phyloP scores from a whole-genome alignment of 192 early-diverging fungal species.

The Phycomyces blakesleeanus region DNA sequence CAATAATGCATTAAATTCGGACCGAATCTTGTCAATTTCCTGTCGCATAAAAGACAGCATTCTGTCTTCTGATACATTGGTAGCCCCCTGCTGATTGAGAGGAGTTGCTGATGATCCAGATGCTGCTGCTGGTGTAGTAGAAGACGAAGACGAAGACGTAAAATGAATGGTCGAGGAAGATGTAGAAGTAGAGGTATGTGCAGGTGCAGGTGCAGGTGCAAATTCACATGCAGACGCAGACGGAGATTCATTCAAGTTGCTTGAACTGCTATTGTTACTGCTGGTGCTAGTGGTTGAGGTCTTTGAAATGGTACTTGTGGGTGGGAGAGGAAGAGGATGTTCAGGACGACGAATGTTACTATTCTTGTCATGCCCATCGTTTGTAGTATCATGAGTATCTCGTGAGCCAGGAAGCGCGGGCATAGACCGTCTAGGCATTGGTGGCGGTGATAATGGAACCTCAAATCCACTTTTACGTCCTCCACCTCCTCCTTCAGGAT shows the following conservation, averaged over 20 bases:
- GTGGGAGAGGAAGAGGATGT: background rate
- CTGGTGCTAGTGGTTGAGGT: background rate
- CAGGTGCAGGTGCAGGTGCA: background rate
- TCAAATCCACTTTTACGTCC: background rate
- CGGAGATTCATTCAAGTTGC: too few species aligned
- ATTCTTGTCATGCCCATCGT: background rate
- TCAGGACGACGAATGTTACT: too few species aligned
- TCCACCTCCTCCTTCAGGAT: background rate
- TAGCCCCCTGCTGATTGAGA: background rate
- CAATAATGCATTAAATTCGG: slow-evolving; percentile 23
- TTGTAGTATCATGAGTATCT: background rate
- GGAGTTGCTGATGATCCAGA: background rate
- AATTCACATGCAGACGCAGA: too few species aligned
- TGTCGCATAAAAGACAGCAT: slow-evolving; percentile 5
- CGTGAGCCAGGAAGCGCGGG: slow-evolving; percentile 1
- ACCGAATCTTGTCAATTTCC: slow-evolving; percentile 20
- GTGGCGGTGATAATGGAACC: slow-evolving; percentile 5
- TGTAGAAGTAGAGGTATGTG: too few species aligned
- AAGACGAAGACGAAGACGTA: too few species aligned
- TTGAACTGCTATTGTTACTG: background rate
- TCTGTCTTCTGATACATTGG: slow-evolving; percentile 9
- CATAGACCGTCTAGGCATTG: slow-evolving; percentile 7
- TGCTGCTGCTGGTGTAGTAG: too few species aligned
- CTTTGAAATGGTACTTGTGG: background rate
- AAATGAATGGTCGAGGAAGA: background rate